These are phyloP conservation scores for Bimuria novae-zelandiae DNA, from an alignment of 2,329 filamentous ascomycete species.

Conservation along the genomic window DNA sequence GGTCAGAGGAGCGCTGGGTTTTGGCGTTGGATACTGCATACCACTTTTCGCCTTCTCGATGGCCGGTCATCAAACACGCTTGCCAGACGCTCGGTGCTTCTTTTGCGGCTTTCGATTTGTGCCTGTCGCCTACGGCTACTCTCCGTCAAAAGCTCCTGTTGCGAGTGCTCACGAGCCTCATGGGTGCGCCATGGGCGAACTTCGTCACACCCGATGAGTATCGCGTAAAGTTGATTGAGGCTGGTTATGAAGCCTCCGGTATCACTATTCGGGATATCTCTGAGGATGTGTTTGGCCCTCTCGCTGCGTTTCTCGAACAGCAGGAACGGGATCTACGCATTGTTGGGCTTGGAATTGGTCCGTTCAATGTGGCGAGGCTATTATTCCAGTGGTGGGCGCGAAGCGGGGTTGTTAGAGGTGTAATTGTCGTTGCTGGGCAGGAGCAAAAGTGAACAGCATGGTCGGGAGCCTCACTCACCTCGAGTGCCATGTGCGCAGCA, in stretches of 20 bases:
- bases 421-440: constrained; percentile 47
- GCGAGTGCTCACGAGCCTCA: constrained; percentile 51
- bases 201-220: constrained; percentile 57
- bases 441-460: background rate
- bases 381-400: constrained; percentile 52
- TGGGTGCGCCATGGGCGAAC: constrained; percentile 56
- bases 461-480: no score
- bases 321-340: constrained; percentile 41
- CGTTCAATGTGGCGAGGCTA: constrained; percentile 37
- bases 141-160: constrained; percentile 37
- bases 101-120: constrained; percentile 61
- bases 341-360: constrained; percentile 47
- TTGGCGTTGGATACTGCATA: constrained; percentile 62
- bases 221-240: constrained; percentile 49
- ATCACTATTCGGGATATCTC: constrained; percentile 59
- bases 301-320: constrained; percentile 52
- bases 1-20: constrained; percentile 52
- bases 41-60: constrained; percentile 60
- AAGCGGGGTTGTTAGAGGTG: constrained; percentile 45
- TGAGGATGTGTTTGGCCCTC: constrained; percentile 56
- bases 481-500: no score
- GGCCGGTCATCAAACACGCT: constrained; percentile 52
- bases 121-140: constrained; percentile 39
- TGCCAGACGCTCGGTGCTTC: constrained; percentile 51
- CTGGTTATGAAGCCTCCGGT: constrained; percentile 52